phyloP scores from a whole-genome alignment of 257 asterid genomes.

The Capsicum rhomboideum region DNA sequence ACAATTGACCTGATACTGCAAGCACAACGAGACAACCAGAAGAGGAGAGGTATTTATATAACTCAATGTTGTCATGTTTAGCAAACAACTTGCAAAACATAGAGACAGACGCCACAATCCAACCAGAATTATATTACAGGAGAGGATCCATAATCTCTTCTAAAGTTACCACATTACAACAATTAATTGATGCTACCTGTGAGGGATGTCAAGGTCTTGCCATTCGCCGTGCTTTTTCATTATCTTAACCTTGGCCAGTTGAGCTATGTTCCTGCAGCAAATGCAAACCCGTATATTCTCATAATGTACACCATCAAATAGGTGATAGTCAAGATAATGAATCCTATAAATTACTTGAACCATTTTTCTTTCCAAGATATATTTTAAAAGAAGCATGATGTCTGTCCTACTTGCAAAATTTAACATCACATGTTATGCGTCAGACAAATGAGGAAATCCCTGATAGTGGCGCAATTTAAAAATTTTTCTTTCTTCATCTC shows the following conservation, averaged over 20 bases:
- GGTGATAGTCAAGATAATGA: neutral
- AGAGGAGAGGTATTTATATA: neutral
- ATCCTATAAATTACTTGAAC: neutral
- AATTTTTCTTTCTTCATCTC: neutral
- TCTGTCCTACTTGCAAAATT: neutral
- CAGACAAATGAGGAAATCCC: neutral
- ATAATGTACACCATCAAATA: neutral
- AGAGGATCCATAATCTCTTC: neutral
- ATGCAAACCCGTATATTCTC: neutral
- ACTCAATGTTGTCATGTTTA: neutral
- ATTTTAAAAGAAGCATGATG: neutral
- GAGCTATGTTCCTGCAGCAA: slow-evolving; percentile 66
- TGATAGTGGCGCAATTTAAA: neutral
- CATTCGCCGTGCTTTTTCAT: slow-evolving; percentile 66
- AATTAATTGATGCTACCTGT: slow-evolving; percentile 31
- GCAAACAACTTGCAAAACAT: neutral
- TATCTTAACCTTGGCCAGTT: slow-evolving; percentile 71
- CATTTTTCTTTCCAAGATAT: neutral
- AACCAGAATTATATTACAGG: neutral
- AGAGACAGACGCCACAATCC: neutral
- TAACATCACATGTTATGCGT: neutral
- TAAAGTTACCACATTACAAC: neutral
- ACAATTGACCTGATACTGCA: slow-evolving; percentile 80
- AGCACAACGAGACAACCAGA: neutral
- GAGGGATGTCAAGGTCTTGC: slow-evolving; percentile 58